Evolutionary conservation across 768 basidiomycete species (phyloP), one percentile per base, ranked within the genome.

Genomic region (Hysterangium stoloniferum): DNA sequence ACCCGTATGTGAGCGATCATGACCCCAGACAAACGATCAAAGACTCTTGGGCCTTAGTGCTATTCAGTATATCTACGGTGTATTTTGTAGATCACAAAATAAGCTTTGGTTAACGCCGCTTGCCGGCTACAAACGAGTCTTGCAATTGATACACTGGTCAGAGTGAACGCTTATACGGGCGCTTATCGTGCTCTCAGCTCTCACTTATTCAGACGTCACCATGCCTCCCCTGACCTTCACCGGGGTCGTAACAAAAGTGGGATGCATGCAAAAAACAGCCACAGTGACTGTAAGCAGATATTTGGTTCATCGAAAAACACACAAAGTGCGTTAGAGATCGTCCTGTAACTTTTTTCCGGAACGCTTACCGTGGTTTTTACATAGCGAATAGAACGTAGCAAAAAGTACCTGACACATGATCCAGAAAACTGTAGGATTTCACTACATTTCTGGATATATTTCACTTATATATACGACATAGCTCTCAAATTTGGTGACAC

Each of bases 171-270:
- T n/a, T n/a, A n/a, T n/a, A n/a, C n/a, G n/a, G n/a, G n/a, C n/a
- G n/a, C n/a, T n/a, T n/a, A n/a, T n/a, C n/a, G n/a, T n/a, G n/a
- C n/a, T n/a, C n/a, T n/a, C n/a, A n/a, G n/a, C n/a, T n/a, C n/a
- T n/a, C n/a, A n/a, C n/a, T n/a, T n/a, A n/a, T 34, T 34, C 17
- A 17, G 11, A 34, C 33, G 11, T 9, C 33, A 34, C 19, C 8
- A 89, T 89, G 86, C 82, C 86, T 31, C 86, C 88, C 24, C 81
- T 89, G 79, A 67, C 80, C 13, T 76, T 91, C 56, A 73, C 73
- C 20, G 88, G 88, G 15, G 59, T 80, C 33, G 88, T 91, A 17
- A 84, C 86, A 28, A 90, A 86, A 64, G 83, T 77, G 19, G 87
- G 89, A 7, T 78, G 73, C 57, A 91, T 91, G 87, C 72, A 80